phyloP scores from a whole-genome alignment of 768 basidiomycete genomes.

The Melanogaster broomeanus region DNA sequence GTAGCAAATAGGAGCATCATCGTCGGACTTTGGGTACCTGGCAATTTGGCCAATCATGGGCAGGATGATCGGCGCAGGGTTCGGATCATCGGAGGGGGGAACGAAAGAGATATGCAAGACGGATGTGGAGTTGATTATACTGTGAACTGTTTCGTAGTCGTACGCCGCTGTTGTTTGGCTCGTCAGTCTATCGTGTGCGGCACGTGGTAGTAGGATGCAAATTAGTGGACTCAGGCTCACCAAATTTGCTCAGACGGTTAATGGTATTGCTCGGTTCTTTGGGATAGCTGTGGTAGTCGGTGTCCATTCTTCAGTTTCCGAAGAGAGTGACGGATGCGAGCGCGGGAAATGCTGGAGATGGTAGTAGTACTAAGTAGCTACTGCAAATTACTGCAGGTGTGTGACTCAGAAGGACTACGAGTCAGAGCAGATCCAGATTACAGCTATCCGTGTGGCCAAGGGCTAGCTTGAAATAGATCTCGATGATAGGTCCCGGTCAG shows the following conservation, averaged over 20 bases:
- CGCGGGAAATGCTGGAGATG: too few relatives aligned
- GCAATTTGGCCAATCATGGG: constrained; percentile 29
- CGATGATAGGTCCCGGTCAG: too few relatives aligned
- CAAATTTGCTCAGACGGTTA: constrained; percentile 26
- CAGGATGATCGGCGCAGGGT: constrained; percentile 19
- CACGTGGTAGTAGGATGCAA: not conserved
- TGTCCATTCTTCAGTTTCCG: too few relatives aligned
- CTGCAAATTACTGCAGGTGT: too few relatives aligned
- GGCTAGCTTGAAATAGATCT: too few relatives aligned
- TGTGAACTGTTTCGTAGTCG: constrained; percentile 22
- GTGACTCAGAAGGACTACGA: too few relatives aligned
- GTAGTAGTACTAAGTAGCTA: too few relatives aligned
- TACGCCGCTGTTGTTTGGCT: constrained; percentile 15
- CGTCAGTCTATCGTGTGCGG: not conserved
- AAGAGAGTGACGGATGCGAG: too few relatives aligned
- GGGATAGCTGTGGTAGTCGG: constrained; percentile 39
- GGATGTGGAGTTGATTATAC: constrained; percentile 21
- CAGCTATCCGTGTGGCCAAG: too few relatives aligned
- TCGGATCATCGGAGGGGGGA: constrained; percentile 15
- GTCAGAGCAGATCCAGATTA: too few relatives aligned
- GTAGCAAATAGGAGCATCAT: constrained; percentile 17
- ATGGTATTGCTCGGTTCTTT: constrained; percentile 22
- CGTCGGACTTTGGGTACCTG: constrained; percentile 9
- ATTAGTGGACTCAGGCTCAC: constrained; percentile 10
- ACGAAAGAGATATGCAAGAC: constrained; percentile 27